phyloP scores from a whole-genome alignment of 2,329 filamentous ascomycete genomes.

The Zasmidium angulare region DNA sequence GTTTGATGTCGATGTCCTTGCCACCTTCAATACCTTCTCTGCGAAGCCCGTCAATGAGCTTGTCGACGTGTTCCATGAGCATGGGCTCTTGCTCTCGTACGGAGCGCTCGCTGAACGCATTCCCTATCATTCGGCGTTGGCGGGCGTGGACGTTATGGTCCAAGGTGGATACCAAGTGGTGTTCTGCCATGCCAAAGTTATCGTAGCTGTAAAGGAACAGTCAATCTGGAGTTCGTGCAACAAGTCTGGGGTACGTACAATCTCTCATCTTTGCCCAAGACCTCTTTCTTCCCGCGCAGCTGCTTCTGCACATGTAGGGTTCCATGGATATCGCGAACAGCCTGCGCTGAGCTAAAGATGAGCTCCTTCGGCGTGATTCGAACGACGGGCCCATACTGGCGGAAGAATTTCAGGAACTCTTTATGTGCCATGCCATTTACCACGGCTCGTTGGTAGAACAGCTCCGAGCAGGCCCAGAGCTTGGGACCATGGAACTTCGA shows the following conservation, averaged over 20 bases:
- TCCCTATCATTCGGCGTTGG: background rate
- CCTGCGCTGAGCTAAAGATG: background rate
- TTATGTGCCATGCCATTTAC: background rate
- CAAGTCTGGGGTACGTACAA: background rate
- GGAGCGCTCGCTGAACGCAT: background rate
- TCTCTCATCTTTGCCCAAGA: background rate
- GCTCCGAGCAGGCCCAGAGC: slow-evolving; percentile 3
- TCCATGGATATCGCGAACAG: background rate
- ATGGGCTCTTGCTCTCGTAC: slow-evolving; percentile 35
- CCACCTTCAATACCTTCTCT: slow-evolving; percentile 1
- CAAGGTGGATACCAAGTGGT: background rate
- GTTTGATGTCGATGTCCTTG: slow-evolving; percentile 11
- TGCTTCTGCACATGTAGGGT: background rate
- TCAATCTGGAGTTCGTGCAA: background rate
- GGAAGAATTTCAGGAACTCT: background rate
- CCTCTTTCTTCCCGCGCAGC: background rate
- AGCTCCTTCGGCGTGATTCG: background rate
- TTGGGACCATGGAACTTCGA: slow-evolving; percentile 42
- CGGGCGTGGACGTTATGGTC: background rate
- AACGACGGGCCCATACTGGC: background rate
- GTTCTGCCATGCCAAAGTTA: background rate
- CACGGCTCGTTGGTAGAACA: background rate
- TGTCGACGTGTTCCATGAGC: slow-evolving; percentile 36
- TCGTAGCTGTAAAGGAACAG: background rate
- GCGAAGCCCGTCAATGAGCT: slow-evolving; percentile 34